Evolutionary conservation across 768 basidiomycete species (phyloP).

Genomic region (Hericium erinaceus): DNA sequence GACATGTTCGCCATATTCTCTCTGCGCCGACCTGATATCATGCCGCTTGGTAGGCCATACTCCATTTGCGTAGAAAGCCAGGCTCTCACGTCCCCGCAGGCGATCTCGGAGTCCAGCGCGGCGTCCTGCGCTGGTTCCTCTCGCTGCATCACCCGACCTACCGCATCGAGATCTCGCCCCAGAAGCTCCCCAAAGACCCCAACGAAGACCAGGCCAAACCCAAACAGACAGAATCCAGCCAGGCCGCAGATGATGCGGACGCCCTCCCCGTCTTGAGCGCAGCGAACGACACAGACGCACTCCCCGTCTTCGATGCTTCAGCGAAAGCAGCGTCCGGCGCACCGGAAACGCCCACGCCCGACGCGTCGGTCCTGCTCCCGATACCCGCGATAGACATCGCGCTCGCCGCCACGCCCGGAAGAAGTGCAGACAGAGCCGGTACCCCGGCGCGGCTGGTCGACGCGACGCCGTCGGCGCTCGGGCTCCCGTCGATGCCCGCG

Average conservation of each 20-base stretch:
- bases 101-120: slow-evolving; percentile 79
- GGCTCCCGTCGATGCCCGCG: no score
- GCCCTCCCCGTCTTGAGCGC: neutral
- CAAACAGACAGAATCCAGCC: slow-evolving; percentile 9
- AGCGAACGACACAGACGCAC: neutral
- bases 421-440: neutral
- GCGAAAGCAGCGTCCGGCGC: neutral
- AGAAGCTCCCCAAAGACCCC: slow-evolving; percentile 30
- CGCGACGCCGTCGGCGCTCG: no score
- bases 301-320: neutral
- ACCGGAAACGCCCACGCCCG: neutral
- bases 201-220: slow-evolving; percentile 4
- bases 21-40: slow-evolving; percentile 72
- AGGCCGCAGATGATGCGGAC: slow-evolving; percentile 10
- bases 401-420: neutral
- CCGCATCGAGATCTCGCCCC: slow-evolving; percentile 38
- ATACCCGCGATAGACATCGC: neutral
- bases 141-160: slow-evolving; percentile 48
- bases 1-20: slow-evolving; percentile 93
- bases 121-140: slow-evolving; percentile 59
- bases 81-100: slow-evolving; percentile 29
- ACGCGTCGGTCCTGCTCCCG: neutral
- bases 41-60: slow-evolving; percentile 40
- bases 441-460: neutral
- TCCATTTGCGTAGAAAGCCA: neutral